Evolutionary conservation across 2,329 filamentous ascomycete genomes (phyloP), one percentile per base, ranked within the genome.

Genomic region (Diaporthe eres): DNA sequence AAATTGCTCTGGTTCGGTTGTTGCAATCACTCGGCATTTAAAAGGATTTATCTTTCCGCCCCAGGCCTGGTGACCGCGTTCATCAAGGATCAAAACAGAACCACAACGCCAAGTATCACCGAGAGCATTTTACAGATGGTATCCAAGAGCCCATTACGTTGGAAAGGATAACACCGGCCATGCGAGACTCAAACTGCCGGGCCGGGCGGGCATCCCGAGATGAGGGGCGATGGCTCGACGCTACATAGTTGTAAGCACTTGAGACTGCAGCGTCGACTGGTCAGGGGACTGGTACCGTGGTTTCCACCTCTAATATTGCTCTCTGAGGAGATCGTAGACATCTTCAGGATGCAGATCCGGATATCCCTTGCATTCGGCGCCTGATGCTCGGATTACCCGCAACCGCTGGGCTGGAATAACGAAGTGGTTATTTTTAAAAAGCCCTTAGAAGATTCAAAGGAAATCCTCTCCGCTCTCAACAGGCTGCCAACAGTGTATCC

Each of bases 121-220:
- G 4, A 13, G 12, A 31, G 1, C 2, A n/a, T 22, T 12, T 19
- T 1, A 9, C 15, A 25, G 9, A 19, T 3, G 5, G 25, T 2
- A 17, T 44, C 6, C 7, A 25, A 7, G 3, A 44, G 15, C 3
- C 9, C 28, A 44, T 5, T 28, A 5, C 13, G n/a, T 8, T 12
- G 58, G 12, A 28, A 42, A 3, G 7, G 4, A 22, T 15, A 3
- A 31, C 31, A 31, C 31, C 31, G 31, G 31, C 31, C 31, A 31
- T 31, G 31, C 31, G 31, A 31, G 7, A 34, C 15, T 47, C 4
- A 49, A 31, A 65, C 25, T 65, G 61, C 61, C 61, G 61, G 61
- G 17, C 39, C 61, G 28, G 9, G 17, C 42, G 61, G 61, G 34
- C 61, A 49, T 65, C 15, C 61, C 61, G 61, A n/a, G 61, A 12